Evolutionary conservation across 1,284 basidiomycete genomes (phyloP), one percentile per base, ranked within the genome.

Genomic region (Cutaneotrichosporon sp.): DNA sequence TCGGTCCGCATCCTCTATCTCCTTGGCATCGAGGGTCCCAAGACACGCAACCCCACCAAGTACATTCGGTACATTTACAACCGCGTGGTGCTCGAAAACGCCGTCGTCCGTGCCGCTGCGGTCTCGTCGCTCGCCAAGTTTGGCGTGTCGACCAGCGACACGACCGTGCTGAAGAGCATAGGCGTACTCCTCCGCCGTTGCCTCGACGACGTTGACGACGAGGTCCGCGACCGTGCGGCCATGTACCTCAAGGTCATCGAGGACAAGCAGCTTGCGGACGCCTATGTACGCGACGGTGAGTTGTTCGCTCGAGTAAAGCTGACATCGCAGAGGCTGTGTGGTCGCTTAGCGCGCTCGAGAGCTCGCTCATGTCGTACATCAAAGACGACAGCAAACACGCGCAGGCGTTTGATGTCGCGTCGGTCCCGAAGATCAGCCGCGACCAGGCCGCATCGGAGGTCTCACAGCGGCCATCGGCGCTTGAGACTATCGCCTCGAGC

Each of bases 61-160:
- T 99, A 96, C 81, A 99, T 99, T 76, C 90, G 97, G 56, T 99
- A 96, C 84, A 99, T 99, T 76, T 99, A 99, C 83, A 99, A 99
- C 82, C 92, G 97, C 42, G 97, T 99, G 46, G 94, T 99, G 22
- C 84, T 99, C 71, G 97, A 99, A 81, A 99, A 99, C 74, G 94
- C 97, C 14, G 96, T 97, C 58, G 97, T 99, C 46, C 86, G 97
- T 65, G 97, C 97, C 9, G 97, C 97, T 4, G 97, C 97, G 22
- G 96, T 99, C 6, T 86, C 91, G 32, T 92, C 90, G 73, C 82
- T 99, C 75, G 96, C 93, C 70, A 99, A 99, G 82, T 99, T 99
- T 75, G 97, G 97, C 65, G 88, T 97, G 59, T 92, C 91, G 73
- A 89, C 90, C 21, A 81, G 85, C 16, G 96, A 99, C 78, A 80